Percentiles rank a stretch among this genome's conserved stretches.
phyloP scores from a whole-genome alignment of 1,139 yeast genomes.

The Diutina mesorugosa region DNA sequence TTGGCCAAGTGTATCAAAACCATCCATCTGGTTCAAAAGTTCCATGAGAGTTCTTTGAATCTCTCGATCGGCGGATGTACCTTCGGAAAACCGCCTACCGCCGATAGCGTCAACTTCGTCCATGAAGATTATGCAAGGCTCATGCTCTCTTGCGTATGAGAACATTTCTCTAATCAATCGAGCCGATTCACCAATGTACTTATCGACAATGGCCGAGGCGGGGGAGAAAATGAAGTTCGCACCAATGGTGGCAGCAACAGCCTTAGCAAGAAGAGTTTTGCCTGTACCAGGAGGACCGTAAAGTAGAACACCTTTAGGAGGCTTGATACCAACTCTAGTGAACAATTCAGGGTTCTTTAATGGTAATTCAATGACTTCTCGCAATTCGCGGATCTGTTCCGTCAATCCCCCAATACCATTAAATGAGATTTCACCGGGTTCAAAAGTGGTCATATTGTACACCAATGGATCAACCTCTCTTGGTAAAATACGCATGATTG shows the following conservation, averaged over 20 bases:
- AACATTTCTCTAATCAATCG: conserved; percentile 97
- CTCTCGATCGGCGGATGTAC: conserved; percentile 98
- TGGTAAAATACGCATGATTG: conserved; percentile 95
- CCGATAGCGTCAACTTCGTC: conserved; percentile 99
- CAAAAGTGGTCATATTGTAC: conserved; percentile 95
- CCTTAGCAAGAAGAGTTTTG: conserved; percentile 89
- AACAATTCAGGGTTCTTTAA: conserved; percentile 94
- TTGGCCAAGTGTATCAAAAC: conserved; percentile 93
- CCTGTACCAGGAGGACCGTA: conserved; percentile 99
- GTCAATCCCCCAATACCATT: conserved; percentile 94
- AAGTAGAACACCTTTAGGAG: conserved; percentile 93
- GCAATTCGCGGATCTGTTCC: conserved; percentile 89
- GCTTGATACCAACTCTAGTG: conserved; percentile 90
- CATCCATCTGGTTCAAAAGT: conserved; percentile 96
- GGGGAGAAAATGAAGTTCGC: conserved; percentile 97
- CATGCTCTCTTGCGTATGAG: conserved; percentile 95
- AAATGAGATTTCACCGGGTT: conserved; percentile 92
- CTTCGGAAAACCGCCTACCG: conserved; percentile 95
- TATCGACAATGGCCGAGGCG: conserved; percentile 96
- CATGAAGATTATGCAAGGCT: conserved; percentile 97
- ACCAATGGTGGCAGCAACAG: conserved; percentile 97
- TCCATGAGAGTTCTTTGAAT: conserved; percentile 99
- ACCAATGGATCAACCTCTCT: conserved; percentile 98
- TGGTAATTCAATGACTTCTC: conserved; percentile 97
- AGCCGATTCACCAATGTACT: conserved; percentile 97